Percentiles rank a stretch among this genome's conserved stretches.
Evolutionary conservation across 1,284 basidiomycete species (phyloP).

Genomic region (Marasmius oreades): DNA sequence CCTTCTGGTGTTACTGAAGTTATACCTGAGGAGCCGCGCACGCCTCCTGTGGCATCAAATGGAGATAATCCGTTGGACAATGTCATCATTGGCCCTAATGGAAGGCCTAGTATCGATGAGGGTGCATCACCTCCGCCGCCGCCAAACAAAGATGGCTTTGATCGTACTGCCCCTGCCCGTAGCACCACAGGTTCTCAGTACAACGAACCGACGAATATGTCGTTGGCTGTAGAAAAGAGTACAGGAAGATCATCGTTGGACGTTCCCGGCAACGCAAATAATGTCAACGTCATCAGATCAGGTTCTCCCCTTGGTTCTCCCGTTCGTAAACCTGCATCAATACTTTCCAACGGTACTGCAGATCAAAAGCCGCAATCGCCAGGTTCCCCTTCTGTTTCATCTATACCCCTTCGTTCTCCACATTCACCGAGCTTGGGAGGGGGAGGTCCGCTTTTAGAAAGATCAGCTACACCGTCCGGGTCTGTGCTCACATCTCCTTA

Average conservation of each 20-base stretch:
- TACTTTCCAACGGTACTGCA: background rate
- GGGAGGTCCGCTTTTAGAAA: conserved; percentile 7
- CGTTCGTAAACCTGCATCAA: background rate
- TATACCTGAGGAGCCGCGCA: conserved; percentile 1
- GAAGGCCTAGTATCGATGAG: background rate
- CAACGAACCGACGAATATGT: conserved; percentile 3
- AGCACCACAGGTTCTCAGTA: background rate
- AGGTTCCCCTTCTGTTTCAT: background rate
- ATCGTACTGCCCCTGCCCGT: background rate
- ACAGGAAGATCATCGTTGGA: conserved; percentile 1
- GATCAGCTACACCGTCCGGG: conserved; percentile 26
- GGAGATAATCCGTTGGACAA: background rate
- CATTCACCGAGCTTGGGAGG: background rate
- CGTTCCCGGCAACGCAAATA: background rate
- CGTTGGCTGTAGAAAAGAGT: background rate
- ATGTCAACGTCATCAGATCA: background rate
- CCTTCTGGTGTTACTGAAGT: background rate
- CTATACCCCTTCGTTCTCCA: background rate
- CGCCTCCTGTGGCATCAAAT: conserved; percentile 9
- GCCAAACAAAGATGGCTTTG: conserved; percentile 9
- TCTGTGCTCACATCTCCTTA: conserved; percentile 44
- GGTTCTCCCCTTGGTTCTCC: background rate
- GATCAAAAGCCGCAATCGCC: background rate
- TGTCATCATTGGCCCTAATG: background rate
- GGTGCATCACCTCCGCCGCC: background rate